phyloP scores from a whole-genome alignment of 305 asterid genomes.

The Fraxinus nigra region DNA sequence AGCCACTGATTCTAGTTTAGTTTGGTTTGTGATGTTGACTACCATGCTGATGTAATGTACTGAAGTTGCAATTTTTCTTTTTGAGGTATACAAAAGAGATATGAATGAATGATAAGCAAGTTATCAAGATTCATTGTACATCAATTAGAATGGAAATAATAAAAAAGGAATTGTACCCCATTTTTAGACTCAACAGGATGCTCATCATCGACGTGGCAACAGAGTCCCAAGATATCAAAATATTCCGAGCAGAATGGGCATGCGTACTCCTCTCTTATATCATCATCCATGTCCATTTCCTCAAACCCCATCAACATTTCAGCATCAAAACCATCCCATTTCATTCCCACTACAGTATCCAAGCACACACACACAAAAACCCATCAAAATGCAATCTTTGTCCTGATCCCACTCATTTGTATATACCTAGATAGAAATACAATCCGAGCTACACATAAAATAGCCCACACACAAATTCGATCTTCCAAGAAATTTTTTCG shows the following conservation, averaged over 20 bases:
- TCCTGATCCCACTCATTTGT: background rate
- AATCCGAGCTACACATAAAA: background rate
- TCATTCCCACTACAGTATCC: constrained; percentile 41
- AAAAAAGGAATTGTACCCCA: constrained; percentile 46
- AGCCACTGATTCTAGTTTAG: background rate
- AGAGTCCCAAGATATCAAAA: constrained; percentile 80
- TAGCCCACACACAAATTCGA: background rate
- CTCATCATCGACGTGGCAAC: constrained; percentile 92
- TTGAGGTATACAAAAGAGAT: background rate
- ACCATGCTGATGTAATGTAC: background rate
- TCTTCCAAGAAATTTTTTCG: background rate
- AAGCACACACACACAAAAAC: background rate
- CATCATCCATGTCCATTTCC: constrained; percentile 72
- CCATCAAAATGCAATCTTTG: constrained; percentile 17
- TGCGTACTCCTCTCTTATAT: constrained; percentile 66
- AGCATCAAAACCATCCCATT: constrained; percentile 68
- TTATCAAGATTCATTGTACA: background rate
- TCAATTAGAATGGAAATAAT: constrained; percentile 8
- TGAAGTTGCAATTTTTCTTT: background rate
- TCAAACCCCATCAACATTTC: constrained; percentile 88
- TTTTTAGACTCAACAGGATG: constrained; percentile 83
- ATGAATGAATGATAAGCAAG: background rate
- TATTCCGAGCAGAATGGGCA: constrained; percentile 82
- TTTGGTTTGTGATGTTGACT: background rate
- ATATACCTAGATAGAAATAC: background rate